Base-by-base conservation (phyloP, 1,284 basidiomycete genomes). In the Stygiomarasmius scandens region DNA sequence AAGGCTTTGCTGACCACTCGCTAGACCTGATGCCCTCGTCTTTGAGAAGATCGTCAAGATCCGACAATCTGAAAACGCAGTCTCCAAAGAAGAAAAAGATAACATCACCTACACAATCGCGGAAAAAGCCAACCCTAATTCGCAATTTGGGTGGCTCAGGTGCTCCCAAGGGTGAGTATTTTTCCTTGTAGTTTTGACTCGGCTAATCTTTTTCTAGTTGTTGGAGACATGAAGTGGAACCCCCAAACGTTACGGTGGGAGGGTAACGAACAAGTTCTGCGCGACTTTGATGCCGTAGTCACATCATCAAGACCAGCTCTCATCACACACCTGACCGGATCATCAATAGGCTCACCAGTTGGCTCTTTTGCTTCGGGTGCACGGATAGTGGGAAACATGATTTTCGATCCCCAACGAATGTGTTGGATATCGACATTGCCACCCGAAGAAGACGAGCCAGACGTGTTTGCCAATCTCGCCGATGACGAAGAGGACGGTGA, bases 221-320 rank as follows among this genome's bases (percentile, higher is more conserved):
- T 96, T 57, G 93, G 93, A 22, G 94, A 96, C 58, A 98, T 98
- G 96, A 93, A 87, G 64, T 98, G 95, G 93, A 98, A 98, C 73
- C 93, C 95, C 22, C 78, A 77, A 34, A 87, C 86, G 8, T 82
- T 93, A 23, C 89, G 92, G 22, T 98, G 96, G 96, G 96, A 98
- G 77, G 96, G 96, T 58, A 98, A 98, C 72, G 96, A 98, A 64
- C 86, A 89, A 55, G 85, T 86, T 11, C 81, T 98, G 43, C 86
- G 91, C 58, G 95, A 95, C 59, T 98, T 98, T 71, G 96, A 98
- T 65, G 83, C 85, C 27, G 87, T 84, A 4, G 81, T 92, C 46
- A 89, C 88, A 9, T 95, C 95, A 16, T 87, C 87, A 41, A 87
- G 96, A n/a, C 96, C 96, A 1, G 96, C 96, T 8, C 85, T 98